Percentiles rank a stretch among this genome's conserved stretches.
Evolutionary conservation across 805 yeast species (phyloP).

Genomic region (Teunomyces pallodes): DNA sequence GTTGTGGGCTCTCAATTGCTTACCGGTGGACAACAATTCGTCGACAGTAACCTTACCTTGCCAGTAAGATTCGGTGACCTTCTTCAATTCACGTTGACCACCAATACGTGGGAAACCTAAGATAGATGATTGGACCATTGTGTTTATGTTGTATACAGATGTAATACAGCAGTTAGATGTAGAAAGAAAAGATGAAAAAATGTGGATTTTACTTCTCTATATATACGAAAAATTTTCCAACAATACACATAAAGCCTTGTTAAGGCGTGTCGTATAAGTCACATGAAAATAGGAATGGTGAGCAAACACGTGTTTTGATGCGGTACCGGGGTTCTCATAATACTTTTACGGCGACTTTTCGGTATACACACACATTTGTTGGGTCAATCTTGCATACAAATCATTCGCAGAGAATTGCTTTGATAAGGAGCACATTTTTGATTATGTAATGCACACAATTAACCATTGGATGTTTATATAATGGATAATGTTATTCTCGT

Average conservation of each 20-base stretch:
- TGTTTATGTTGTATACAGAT: conserved; percentile 13
- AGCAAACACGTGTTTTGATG: conserved; percentile 1
- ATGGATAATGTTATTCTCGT: too few species aligned
- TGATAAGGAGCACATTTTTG: too few species aligned
- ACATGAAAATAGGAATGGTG: conserved; percentile 1
- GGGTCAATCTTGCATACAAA: not conserved
- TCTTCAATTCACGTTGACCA: conserved; percentile 98
- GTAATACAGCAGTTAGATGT: conserved; percentile 1
- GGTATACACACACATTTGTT: not conserved
- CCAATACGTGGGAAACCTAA: conserved; percentile 99
- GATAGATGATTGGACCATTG: conserved; percentile 94
- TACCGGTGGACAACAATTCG: conserved; percentile 87
- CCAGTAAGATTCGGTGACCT: conserved; percentile 99
- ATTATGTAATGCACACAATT: not conserved
- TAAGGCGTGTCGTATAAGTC: conserved; percentile 1
- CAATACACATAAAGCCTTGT: not conserved
- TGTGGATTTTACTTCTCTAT: conserved; percentile 1
- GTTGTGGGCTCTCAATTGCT: conserved; percentile 91
- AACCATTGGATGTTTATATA: not conserved
- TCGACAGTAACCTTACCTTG: conserved; percentile 85
- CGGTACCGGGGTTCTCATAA: not conserved
- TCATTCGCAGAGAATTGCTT: too few species aligned
- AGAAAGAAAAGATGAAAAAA: not conserved
- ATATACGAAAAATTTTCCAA: conserved; percentile 3
- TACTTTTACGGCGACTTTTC: not conserved